These are phyloP conservation scores for Calonectria fujianensis DNA, from an alignment of 2,329 filamentous ascomycete species.

Conservation along the genomic window DNA sequence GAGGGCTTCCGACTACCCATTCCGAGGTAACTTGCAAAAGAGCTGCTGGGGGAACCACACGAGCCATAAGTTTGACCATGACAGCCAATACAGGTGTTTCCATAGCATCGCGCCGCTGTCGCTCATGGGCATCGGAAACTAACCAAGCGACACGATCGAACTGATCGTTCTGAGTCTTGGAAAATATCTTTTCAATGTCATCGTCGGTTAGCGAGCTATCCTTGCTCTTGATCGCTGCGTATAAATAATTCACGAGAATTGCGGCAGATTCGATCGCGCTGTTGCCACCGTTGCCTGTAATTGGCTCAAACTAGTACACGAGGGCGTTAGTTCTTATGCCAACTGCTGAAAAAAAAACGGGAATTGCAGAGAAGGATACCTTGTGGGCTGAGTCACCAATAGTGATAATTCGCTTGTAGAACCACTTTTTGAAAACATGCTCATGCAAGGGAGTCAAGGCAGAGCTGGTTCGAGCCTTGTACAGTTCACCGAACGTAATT, in stretches of 20 bases:
- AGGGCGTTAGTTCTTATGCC: background rate
- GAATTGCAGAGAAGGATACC: background rate
- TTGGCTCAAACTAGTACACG: conserved; percentile 1
- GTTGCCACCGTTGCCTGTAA: conserved; percentile 14
- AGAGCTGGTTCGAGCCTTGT: conserved; percentile 13
- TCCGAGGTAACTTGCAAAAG: background rate
- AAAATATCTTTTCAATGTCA: background rate
- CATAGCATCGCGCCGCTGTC: background rate
- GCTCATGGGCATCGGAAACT: background rate
- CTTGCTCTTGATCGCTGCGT: background rate
- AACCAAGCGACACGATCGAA: conserved; percentile 6
- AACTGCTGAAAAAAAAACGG: background rate
- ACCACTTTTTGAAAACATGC: conserved; percentile 14
- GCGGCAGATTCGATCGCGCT: conserved; percentile 11
- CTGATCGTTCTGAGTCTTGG: background rate
- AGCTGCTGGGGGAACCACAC: background rate
- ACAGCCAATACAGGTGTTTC: background rate
- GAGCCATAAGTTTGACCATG: background rate
- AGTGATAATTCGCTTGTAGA: conserved; percentile 2
- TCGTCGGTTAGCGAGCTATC: background rate
- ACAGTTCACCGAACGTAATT: conserved; percentile 11
- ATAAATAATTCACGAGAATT: background rate
- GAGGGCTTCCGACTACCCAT: background rate
- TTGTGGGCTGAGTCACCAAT: conserved; percentile 9
- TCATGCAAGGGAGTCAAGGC: conserved; percentile 2